Conservation (phyloP, 164 flowering plant genomes). For the Kalanchoe fedtschenkoi region DNA sequence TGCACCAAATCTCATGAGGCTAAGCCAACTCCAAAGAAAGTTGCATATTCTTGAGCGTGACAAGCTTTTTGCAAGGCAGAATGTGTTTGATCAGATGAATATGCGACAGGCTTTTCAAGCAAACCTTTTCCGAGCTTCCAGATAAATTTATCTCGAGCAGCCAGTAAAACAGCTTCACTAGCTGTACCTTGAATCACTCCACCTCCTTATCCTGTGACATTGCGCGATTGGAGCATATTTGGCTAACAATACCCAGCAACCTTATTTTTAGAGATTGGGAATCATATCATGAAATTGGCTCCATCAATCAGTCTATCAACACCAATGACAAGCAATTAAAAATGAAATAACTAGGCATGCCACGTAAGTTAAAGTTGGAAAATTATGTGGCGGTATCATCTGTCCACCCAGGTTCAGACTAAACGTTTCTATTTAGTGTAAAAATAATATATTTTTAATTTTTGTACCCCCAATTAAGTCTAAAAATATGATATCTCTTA, state of each 20-base stretch:
- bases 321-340: no score
- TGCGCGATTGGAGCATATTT: not conserved
- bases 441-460: no score
- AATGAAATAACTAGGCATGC: no score
- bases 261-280: not conserved
- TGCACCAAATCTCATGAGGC: no score
- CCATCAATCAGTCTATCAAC: no score
- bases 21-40: not conserved
- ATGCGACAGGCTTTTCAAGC: slow-evolving; percentile 67
- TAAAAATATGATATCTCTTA: no score
- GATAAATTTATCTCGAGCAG: slow-evolving; percentile 73
- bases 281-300: no score
- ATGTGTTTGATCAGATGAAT: slow-evolving; percentile 85
- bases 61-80: slow-evolving; percentile 78
- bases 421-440: no score
- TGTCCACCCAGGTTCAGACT: no score
- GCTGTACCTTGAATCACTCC: slow-evolving; percentile 98
- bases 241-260: not conserved
- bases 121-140: slow-evolving; percentile 46
- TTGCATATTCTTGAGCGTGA: slow-evolving; percentile 32
- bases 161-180: slow-evolving; percentile 79
- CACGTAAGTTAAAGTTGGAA: no score
- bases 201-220: slow-evolving; percentile 74
- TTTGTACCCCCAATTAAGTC: no score
- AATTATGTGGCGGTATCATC: no score